These are phyloP conservation scores for Cladosporium velox DNA, from an alignment of 2,329 filamentous ascomycete genomes.

Conservation along the genomic window DNA sequence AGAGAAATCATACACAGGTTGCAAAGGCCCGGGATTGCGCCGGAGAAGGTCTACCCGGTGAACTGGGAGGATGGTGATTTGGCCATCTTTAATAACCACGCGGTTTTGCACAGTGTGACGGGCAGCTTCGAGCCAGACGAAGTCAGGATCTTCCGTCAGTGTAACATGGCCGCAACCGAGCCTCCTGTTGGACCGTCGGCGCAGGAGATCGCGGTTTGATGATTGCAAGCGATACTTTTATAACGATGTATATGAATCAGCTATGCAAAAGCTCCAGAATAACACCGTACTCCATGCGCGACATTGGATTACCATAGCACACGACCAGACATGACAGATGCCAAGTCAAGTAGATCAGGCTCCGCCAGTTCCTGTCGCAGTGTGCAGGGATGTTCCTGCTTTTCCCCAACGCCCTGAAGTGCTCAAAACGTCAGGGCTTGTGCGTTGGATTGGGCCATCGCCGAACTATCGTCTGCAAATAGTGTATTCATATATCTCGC, in stretches of 20 bases:
- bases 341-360: neutral
- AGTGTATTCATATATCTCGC: neutral
- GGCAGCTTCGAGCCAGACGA: slow-evolving; percentile 74
- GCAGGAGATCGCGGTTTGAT: neutral
- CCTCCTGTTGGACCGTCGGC: slow-evolving; percentile 55
- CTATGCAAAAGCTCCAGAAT: neutral
- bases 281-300: neutral
- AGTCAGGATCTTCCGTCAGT: slow-evolving; percentile 74
- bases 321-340: neutral
- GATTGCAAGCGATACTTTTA: neutral
- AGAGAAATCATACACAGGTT: slow-evolving; percentile 70
- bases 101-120: slow-evolving; percentile 72
- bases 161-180: slow-evolving; percentile 71
- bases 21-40: slow-evolving; percentile 72
- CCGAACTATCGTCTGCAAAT: neutral
- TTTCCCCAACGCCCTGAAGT: neutral
- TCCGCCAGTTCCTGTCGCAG: neutral
- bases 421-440: neutral
- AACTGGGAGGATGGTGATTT: slow-evolving; percentile 78
- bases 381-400: neutral
- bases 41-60: slow-evolving; percentile 68
- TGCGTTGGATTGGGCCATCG: neutral
- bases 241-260: neutral
- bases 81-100: slow-evolving; percentile 77
- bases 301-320: neutral